Evolutionary conservation across 2,329 filamentous ascomycete genomes (phyloP).

Genomic region (Coniochaeta hoffmannii): DNA sequence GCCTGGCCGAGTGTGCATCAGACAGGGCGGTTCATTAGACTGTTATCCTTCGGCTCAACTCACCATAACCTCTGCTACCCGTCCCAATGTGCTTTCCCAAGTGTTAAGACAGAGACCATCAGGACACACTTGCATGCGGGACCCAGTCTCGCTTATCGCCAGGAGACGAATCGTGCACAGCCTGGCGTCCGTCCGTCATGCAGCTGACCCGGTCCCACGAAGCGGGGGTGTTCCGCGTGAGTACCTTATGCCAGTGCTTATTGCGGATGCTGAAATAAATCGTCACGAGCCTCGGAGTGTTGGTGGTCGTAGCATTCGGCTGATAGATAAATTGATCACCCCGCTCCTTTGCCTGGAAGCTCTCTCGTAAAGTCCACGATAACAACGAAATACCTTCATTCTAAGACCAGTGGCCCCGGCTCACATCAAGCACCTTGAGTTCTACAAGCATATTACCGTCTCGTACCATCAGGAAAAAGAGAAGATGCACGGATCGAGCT

Average conservation of each 20-base stretch:
- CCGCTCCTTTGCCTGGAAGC: no score
- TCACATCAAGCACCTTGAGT: not conserved
- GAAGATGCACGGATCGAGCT: constrained; percentile 35
- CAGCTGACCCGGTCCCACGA: not conserved
- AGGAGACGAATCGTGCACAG: not conserved
- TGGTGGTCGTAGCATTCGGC: not conserved
- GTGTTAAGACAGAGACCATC: not conserved
- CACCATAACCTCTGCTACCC: no score
- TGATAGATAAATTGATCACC: no score
- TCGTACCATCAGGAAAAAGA: not conserved
- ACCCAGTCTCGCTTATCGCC: not conserved
- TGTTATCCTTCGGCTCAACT: no score
- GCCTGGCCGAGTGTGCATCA: no score
- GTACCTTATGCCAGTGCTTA: not conserved
- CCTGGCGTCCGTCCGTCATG: not conserved
- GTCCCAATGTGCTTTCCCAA: no score
- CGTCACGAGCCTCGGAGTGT: not conserved
- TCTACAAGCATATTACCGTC: not conserved
- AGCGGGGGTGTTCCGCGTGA: not conserved
- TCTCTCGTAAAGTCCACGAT: no score
- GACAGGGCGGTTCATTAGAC: no score
- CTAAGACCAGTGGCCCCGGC: no score
- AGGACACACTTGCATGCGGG: not conserved
- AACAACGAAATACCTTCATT: no score
- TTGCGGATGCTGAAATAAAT: constrained; percentile 1